Conservation (phyloP, 2,329 filamentous ascomycete genomes). For the Aureobasidium leucospermi region DNA sequence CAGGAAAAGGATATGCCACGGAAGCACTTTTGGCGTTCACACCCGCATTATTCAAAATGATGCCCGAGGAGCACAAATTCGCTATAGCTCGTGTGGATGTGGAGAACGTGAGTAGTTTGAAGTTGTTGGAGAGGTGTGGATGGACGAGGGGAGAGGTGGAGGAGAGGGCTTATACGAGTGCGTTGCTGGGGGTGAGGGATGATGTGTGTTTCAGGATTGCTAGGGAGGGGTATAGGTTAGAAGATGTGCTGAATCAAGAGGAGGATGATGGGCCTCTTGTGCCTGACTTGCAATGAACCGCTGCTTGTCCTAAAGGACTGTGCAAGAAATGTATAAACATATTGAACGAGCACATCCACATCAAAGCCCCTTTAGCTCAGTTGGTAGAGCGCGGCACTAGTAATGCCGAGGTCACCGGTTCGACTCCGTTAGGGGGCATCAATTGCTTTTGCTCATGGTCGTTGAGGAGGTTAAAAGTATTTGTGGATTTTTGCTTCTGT, state of each 20-base stretch:
- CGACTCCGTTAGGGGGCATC: slow-evolving; percentile 11
- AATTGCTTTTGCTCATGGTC: background rate
- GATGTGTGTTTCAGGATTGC: slow-evolving; percentile 1
- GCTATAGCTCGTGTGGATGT: slow-evolving; percentile 5
- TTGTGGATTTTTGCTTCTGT: background rate
- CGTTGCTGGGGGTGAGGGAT: background rate
- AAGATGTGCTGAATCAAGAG: background rate
- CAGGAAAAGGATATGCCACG: slow-evolving; percentile 18
- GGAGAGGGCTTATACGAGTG: background rate
- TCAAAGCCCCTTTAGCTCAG: slow-evolving; percentile 12
- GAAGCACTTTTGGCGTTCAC: slow-evolving; percentile 18
- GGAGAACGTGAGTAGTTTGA: slow-evolving; percentile 9
- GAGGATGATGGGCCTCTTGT: background rate
- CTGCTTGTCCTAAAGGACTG: too few relatives aligned
- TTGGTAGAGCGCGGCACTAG: slow-evolving; percentile 15
- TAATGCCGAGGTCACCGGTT: slow-evolving; percentile 13
- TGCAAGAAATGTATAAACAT: too few relatives aligned
- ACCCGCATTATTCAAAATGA: background rate
- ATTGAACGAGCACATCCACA: fast-evolving
- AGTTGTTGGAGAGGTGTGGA: slow-evolving; percentile 11
- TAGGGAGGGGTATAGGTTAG: background rate
- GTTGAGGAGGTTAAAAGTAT: background rate
- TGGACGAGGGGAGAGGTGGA: background rate
- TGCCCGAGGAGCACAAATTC: background rate
- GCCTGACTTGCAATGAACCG: background rate